phyloP scores from a whole-genome alignment of 345 rosid genomes.

The Erodium maritimum region DNA sequence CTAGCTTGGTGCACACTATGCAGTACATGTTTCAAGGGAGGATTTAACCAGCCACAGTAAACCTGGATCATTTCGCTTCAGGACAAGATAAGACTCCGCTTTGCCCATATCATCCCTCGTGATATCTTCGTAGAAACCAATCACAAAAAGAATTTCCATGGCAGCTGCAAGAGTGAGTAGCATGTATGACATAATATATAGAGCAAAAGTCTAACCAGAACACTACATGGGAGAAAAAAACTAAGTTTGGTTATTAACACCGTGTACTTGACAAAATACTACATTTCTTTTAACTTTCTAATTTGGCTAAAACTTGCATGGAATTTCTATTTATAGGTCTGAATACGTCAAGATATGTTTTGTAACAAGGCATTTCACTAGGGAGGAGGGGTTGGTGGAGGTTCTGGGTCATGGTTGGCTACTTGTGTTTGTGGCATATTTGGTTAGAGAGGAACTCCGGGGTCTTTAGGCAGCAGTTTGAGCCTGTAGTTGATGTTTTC shows the following conservation, averaged over 20 bases:
- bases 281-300: background rate
- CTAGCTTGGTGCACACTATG: slow-evolving; percentile 13
- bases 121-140: slow-evolving; percentile 70
- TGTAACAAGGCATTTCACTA: too few relatives aligned
- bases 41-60: slow-evolving; percentile 89
- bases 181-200: background rate
- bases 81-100: slow-evolving; percentile 48
- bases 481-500: too few relatives aligned
- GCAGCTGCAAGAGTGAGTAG: slow-evolving; percentile 43
- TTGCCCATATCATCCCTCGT: slow-evolving; percentile 36
- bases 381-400: too few relatives aligned
- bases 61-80: slow-evolving; percentile 86
- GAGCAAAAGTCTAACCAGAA: background rate
- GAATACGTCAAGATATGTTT: background rate
- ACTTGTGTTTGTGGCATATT: too few relatives aligned
- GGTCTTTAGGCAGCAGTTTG: too few relatives aligned
- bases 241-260: too few relatives aligned
- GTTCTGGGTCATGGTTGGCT: too few relatives aligned
- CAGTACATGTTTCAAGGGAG: slow-evolving; percentile 42
- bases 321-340: background rate
- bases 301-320: background rate
- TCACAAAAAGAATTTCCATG: slow-evolving; percentile 52
- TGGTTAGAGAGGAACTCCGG: too few relatives aligned
- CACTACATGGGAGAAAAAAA: too few relatives aligned
- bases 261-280: background rate